These are phyloP conservation scores for Yarrowia sp. DNA, from an alignment of 805 yeast genomes.

Conservation along the genomic window DNA sequence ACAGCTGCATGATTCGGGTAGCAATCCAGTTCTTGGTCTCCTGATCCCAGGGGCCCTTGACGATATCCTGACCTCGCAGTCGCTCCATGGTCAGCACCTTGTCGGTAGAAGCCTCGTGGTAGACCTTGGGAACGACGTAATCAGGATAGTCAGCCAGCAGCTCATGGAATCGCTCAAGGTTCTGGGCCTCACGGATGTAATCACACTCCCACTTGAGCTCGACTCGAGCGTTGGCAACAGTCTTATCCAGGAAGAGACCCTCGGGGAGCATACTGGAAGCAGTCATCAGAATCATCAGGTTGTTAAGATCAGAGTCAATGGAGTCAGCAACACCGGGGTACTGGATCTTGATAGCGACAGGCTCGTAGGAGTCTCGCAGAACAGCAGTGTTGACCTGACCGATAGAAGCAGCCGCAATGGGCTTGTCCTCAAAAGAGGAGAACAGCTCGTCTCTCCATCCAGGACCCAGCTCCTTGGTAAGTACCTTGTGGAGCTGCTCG, in stretches of 20 bases:
- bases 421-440: conserved; percentile 79
- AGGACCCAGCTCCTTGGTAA: conserved; percentile 74
- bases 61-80: conserved; percentile 83
- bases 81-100: conserved; percentile 89
- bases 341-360: conserved; percentile 93
- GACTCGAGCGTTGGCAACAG: conserved; percentile 89
- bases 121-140: conserved; percentile 82
- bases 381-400: conserved; percentile 94
- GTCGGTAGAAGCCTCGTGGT: conserved; percentile 75
- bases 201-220: conserved; percentile 99
- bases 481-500: conserved; percentile 78
- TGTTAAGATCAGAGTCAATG: conserved; percentile 92
- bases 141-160: conserved; percentile 66
- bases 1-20: conserved; percentile 81
- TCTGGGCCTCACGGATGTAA: conserved; percentile 85
- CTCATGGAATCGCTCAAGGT: conserved; percentile 70
- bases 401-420: conserved; percentile 96
- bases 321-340: conserved; percentile 96
- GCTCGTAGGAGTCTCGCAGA: conserved; percentile 59
- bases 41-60: conserved; percentile 74
- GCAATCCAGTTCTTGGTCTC: conserved; percentile 81
- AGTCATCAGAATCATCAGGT: conserved; percentile 77
- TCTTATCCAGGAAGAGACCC: conserved; percentile 88
- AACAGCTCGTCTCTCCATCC: conserved; percentile 77
- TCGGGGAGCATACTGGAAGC: conserved; percentile 89